Conservation (phyloP, 1,284 basidiomycete genomes). For the Apiotrichum gamsii region DNA sequence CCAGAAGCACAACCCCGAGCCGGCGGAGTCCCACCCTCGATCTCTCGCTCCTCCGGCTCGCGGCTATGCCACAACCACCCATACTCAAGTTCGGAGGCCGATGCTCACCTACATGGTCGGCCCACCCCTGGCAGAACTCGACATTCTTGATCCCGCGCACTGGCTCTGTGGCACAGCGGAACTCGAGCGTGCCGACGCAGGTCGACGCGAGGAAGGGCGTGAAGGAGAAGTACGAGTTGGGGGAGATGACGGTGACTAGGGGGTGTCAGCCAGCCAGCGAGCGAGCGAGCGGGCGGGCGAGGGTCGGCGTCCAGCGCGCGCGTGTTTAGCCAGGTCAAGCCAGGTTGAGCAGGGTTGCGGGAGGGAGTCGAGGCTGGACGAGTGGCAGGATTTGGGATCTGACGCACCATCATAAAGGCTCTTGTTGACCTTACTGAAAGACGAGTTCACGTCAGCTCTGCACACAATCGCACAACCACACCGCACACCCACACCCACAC, state of each 20-base stretch:
- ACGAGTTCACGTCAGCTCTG: slow-evolving; percentile 1
- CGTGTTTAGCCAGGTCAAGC: no score
- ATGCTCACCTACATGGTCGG: slow-evolving; percentile 36
- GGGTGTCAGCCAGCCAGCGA: slow-evolving; percentile 18
- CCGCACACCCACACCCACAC: background rate
- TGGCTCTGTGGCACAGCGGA: slow-evolving; percentile 71
- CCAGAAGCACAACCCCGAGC: no score
- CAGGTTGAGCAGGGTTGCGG: no score
- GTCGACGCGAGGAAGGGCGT: slow-evolving; percentile 71
- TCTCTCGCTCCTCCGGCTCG: no score
- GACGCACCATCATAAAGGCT: slow-evolving; percentile 31
- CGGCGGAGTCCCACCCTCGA: no score
- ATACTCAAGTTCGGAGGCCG: no score
- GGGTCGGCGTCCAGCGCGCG: background rate
- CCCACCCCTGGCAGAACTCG: slow-evolving; percentile 48
- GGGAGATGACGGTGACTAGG: slow-evolving; percentile 61
- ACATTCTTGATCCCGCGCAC: slow-evolving; percentile 50
- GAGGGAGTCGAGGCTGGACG: no score
- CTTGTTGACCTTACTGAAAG: slow-evolving; percentile 39
- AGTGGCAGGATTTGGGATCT: no score
- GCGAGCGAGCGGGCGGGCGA: background rate
- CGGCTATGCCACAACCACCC: no score
- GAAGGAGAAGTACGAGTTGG: slow-evolving; percentile 74
- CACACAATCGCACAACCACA: background rate
- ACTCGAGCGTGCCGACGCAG: slow-evolving; percentile 75